phyloP scores from a whole-genome alignment of 768 basidiomycete genomes.

The Paxillus involutus region DNA sequence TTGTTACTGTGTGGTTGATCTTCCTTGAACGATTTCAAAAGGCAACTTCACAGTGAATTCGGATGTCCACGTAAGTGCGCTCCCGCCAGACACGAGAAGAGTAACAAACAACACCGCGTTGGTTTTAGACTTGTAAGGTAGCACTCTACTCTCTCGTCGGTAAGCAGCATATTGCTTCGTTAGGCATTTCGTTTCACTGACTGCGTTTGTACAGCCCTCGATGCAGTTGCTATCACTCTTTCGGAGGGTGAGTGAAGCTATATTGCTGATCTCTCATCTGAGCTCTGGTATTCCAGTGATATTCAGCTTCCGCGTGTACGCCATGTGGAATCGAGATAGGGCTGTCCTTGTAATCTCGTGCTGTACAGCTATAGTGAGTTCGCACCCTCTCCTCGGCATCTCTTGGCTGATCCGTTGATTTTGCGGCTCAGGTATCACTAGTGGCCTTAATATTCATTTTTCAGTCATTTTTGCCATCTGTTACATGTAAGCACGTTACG shows the following conservation, averaged over 20 bases:
- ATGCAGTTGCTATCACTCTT: neutral
- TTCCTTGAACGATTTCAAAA: neutral
- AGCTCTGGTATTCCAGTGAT: neutral
- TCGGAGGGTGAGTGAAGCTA: neutral
- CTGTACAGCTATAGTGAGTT: neutral
- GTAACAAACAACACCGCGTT: neutral
- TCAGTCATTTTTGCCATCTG: neutral
- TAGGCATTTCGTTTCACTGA: neutral
- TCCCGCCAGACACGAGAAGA: neutral
- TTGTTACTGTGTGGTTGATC: neutral
- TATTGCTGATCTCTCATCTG: neutral
- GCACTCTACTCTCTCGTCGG: neutral
- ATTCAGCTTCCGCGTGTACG: neutral
- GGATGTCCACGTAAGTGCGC: neutral
- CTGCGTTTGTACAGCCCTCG: neutral
- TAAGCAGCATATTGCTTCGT: neutral
- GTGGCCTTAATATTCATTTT: neutral
- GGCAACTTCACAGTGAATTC: neutral
- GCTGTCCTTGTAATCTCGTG: neutral
- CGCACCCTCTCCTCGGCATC: neutral
- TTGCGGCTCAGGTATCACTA: neutral
- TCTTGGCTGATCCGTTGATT: neutral
- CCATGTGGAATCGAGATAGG: neutral
- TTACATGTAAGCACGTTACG: neutral
- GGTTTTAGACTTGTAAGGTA: neutral